Base-by-base conservation (phyloP, 257 asterid species). In the Scutellaria minor region DNA sequence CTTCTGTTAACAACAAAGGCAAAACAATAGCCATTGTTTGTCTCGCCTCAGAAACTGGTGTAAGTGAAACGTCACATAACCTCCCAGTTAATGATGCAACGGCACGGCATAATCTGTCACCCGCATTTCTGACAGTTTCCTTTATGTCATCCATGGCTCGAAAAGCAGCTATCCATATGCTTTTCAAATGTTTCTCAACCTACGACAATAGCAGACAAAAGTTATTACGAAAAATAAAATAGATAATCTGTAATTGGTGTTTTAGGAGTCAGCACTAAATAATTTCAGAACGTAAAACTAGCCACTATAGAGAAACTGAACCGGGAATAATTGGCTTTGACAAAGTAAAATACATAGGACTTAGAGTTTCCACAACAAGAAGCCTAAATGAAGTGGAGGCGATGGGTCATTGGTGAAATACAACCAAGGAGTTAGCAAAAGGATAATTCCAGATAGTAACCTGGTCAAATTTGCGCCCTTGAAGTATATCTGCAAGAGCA, bases 101-200 rank as follows among this genome's bases (percentile, higher is more conserved):
- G 77, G 93, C 86, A 77, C 96, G 97, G 81, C 96, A 94, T 74
- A 94, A 85, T 80, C 95, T 86, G 74, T 94, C 99, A 63, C 97
- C 99, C 5, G 99, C 89, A 79, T 81, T 94, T 81, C 99, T 87
- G 72, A 94, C 99, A 59, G 97, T 91, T 75, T 94, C 99, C 80
- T 94, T 94, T 82, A 94, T 89, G 75, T 94, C 99, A 84, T 91
- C 99, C 97, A 91, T 91, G 68, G 97, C 95, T 54, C 99, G 94
- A 72, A 88, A 94, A 80, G 97, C 93, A 84, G 92, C 93, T 59
- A 75, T 87, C 99, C 99, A 94, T 75, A 94, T 79, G 81, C 80
- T 91, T 56, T 75, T 87, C 66, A 94, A 84, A 83, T 94, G 90
- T 83, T 91, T 91, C 82, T 83, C 94, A 77, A 94, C 97, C 99